Evolutionary conservation across 1,139 yeast genomes (phyloP), one percentile per base, ranked within the genome.

Genomic region (Yamadazyma friedrichii): DNA sequence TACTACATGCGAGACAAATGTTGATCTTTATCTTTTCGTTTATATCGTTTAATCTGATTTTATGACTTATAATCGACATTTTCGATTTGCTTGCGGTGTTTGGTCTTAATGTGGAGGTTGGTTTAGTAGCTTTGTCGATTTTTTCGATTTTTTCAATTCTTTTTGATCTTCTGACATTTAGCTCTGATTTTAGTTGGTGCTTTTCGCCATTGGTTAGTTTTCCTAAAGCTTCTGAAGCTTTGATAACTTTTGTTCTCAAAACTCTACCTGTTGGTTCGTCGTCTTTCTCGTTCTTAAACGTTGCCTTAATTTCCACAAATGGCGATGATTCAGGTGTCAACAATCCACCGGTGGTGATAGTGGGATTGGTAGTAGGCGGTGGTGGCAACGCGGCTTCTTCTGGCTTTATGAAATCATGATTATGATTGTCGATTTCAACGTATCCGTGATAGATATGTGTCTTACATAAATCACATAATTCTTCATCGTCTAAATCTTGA

Each of bases 261-360:
- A 4, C 3, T 32, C 24, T 16, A 20, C 15, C 15, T 17, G 30
- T 27, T 5, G 30, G 11, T 27, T 27, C 15, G 5, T 27, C 15
- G 5, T 27, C 29, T 10, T 6, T 30, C 6, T 12, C 32, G 4
- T 30, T 41, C 28, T 39, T 16, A n/a, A 39, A 17, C 11, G 42
- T 31, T 11, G 31, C n/a, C 6, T 25, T 31, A 1, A 6, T 15
- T 11, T 35, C 17, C 10, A 12, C 17, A 4, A 26, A 44, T 39
- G 74, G 74, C 4, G 72, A 64, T 1, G 68, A 49, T 24, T 65
- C 67, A 0, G 75, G 75, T 0, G 74, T 69, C 31, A 67, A 56
- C 15, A 67, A 52, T 44, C 61, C 67, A 31, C 46, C 52, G 6
- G 42, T 47, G 12, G 38, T 39, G 24, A 11, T 6, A 4, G 11